These are phyloP conservation scores for Exserohilum turcica DNA, from an alignment of 2,329 filamentous ascomycete genomes.

Conservation along the genomic window DNA sequence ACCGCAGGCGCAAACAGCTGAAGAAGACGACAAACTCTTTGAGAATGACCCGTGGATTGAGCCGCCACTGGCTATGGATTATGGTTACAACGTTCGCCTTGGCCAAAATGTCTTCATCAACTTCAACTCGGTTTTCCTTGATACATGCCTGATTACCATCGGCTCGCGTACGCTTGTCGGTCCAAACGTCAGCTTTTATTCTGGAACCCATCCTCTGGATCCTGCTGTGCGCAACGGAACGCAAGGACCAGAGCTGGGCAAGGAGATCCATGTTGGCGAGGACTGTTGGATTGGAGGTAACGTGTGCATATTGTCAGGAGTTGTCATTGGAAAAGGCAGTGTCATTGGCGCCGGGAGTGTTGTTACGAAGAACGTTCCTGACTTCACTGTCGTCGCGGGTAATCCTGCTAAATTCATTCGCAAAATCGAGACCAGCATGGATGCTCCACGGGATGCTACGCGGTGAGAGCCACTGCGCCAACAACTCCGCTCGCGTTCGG, in stretches of 20 bases:
- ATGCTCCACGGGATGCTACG: constrained; percentile 26
- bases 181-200: constrained; percentile 77
- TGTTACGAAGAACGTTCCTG: constrained; percentile 75
- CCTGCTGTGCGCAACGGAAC: constrained; percentile 74
- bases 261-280: constrained; percentile 74
- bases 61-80: constrained; percentile 72
- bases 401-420: constrained; percentile 70
- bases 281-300: constrained; percentile 63
- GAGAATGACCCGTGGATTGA: constrained; percentile 71
- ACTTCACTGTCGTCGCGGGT: constrained; percentile 68
- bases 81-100: constrained; percentile 74
- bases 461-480: not conserved
- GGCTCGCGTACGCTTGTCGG: constrained; percentile 79
- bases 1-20: constrained; percentile 59
- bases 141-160: constrained; percentile 75
- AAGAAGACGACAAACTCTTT: constrained; percentile 69
- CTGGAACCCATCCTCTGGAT: constrained; percentile 77
- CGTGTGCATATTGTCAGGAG: constrained; percentile 69
- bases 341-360: constrained; percentile 82
- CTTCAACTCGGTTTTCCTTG: constrained; percentile 74
- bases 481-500: not conserved
- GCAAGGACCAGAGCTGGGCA: constrained; percentile 74
- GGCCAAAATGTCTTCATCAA: constrained; percentile 77
- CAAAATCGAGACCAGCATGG: constrained; percentile 45
- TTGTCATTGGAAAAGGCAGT: constrained; percentile 75